Base-by-base conservation (phyloP, 306 rosid genomes). In the Glycine tomentella region DNA sequence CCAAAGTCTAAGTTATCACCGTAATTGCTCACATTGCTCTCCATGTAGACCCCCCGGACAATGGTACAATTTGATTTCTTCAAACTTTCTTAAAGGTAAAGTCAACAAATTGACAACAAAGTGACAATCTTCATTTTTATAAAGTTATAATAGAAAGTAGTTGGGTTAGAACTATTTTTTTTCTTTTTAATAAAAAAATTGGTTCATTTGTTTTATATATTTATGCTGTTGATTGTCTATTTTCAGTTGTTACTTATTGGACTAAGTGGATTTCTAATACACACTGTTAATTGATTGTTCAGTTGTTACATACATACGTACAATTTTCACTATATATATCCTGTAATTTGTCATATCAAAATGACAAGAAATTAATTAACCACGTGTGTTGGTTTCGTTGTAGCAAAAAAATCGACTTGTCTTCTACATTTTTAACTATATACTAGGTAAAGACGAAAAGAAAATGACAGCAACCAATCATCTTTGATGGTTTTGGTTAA, bases 391-490 rank as follows among this genome's bases (percentile, higher is more conserved):
- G 59, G 15, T 50, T 12, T 25, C 31, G 55, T 50, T 5, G 45
- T 42, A 61, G 16, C 31, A 56, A 7, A 5, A 33, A 62, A 62
- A 62, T 31, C 3, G 9, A 33, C 45, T 4, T 5, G 9, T 62
- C 9, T 6, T 38, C 11, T n/a, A n/a, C 7, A 31, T 7, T 17
- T 45, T 69, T 0, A 69, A 69, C 44, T 69, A 17, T 20, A 67
- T 69, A 46, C 8, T 10, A 15, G 48, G 61, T 50, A 13, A 70
- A 69, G 3, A 40, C 3, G 5, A 9, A 46, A 75, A 75, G 14
- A 49, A 62, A 33, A 15, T 16, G 83, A 61, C 38, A 80, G 46
- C 55, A 71, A 80, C 31, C 12, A 4, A 63, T 80, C 6, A 17
- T 12, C 2, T 16, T 17, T 50, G 8, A 59, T 36, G 31, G 34